phyloP scores from a whole-genome alignment of 805 yeast genomes.

The Zygosaccharomyces rouxii region DNA sequence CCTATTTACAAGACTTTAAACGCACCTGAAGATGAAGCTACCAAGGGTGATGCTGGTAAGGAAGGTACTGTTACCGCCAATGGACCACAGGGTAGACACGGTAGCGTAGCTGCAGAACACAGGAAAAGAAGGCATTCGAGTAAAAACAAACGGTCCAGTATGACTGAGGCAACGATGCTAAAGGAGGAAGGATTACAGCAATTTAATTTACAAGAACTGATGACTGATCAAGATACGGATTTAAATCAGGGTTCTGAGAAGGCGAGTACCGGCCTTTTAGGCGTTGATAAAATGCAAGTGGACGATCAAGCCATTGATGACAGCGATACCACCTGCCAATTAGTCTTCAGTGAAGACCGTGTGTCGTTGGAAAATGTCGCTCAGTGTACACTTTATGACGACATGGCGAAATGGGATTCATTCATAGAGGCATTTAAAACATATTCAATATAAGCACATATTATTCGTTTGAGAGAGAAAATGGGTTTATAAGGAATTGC shows the following conservation, averaged over 20 bases:
- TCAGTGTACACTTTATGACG: conserved; percentile 26
- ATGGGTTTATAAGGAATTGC: no score
- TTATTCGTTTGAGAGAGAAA: not conserved
- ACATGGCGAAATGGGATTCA: conserved; percentile 19
- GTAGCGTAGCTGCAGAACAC: conserved; percentile 9
- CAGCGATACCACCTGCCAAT: conserved; percentile 8
- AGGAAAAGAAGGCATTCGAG: conserved; percentile 31
- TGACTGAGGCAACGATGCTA: conserved; percentile 31
- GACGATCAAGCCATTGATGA: conserved; percentile 4
- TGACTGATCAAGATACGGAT: conserved; percentile 25
- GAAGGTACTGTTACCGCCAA: not conserved
- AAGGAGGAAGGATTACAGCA: conserved; percentile 35
- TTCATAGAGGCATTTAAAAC: conserved; percentile 19
- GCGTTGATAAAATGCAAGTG: conserved; percentile 19
- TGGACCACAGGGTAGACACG: conserved; percentile 11
- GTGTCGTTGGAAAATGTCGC: conserved; percentile 19
- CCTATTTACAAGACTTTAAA: conserved; percentile 9
- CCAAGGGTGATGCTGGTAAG: not conserved
- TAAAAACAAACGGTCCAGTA: conserved; percentile 28
- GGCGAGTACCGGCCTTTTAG: not conserved
- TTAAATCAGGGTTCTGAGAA: not conserved
- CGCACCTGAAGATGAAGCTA: not conserved
- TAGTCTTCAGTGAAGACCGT: conserved; percentile 32
- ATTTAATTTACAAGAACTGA: conserved; percentile 32
- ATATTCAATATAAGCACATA: not conserved